Evolutionary conservation across 2,329 filamentous ascomycete species (phyloP).

Genomic region (Sclerotinia borealis): DNA sequence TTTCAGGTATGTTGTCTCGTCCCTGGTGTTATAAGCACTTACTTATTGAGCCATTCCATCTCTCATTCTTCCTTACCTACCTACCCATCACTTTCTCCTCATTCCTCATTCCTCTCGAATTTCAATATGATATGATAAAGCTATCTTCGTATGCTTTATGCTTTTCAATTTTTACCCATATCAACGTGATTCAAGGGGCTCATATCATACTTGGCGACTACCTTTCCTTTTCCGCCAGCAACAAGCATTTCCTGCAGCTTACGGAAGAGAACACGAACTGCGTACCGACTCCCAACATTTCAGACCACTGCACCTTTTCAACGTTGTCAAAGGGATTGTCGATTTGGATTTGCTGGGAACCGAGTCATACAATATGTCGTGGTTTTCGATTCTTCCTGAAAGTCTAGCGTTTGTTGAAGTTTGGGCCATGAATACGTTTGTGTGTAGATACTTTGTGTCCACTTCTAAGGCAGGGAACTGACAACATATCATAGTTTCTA

Average conservation of each 20-base stretch:
- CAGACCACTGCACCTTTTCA: neutral
- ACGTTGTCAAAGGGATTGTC: too few species aligned
- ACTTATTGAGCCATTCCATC: slow-evolving; percentile 2
- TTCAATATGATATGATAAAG: slow-evolving; percentile 1
- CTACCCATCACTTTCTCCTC: neutral
- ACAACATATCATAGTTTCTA: slow-evolving; percentile 43
- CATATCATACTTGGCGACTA: neutral
- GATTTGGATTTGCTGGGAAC: neutral
- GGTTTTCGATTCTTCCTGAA: slow-evolving; percentile 59
- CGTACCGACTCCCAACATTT: neutral
- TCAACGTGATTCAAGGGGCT: neutral
- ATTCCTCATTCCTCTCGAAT: neutral
- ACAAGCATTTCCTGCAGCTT: neutral
- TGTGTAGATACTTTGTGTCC: slow-evolving; percentile 10
- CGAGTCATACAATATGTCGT: slow-evolving; percentile 45
- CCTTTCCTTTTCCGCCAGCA: neutral
- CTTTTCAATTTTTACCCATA: neutral
- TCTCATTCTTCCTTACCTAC: neutral
- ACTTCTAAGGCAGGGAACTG: slow-evolving; percentile 11
- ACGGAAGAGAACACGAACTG: neutral
- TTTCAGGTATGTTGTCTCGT: slow-evolving; percentile 2
- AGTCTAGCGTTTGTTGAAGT: slow-evolving; percentile 52
- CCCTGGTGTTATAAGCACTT: neutral
- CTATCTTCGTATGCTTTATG: neutral
- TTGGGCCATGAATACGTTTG: slow-evolving; percentile 55